Conservation (phyloP, 176 grass and related monocot species). For the Musa beccarii region DNA sequence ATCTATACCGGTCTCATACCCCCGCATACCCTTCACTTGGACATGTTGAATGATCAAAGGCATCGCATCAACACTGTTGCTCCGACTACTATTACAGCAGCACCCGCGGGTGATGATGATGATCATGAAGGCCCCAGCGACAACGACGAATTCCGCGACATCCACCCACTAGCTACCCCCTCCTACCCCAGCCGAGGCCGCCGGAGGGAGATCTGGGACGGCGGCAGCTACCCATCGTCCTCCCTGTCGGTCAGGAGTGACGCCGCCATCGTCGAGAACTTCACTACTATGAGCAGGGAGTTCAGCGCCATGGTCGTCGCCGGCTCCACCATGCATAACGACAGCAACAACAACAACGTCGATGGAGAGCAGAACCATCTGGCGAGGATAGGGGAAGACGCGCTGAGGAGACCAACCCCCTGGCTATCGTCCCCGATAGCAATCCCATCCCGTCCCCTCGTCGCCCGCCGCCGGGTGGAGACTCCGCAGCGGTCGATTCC, state of each 20-base stretch:
- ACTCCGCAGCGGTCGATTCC: background rate
- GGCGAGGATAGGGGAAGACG: conserved; percentile 38
- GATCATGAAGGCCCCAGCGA: conserved; percentile 1
- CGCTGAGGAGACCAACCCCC: conserved; percentile 43
- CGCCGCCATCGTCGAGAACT: conserved; percentile 25
- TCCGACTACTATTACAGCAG: background rate
- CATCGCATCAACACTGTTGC: conserved; percentile 3
- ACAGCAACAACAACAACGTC: background rate
- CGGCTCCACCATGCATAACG: conserved; percentile 42
- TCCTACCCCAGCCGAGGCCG: conserved; percentile 29
- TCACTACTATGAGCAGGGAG: conserved; percentile 66
- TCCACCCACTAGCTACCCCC: conserved; percentile 32
- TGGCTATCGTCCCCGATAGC: conserved; percentile 40
- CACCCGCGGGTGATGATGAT: too few species aligned
- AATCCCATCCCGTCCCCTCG: conserved; percentile 19
- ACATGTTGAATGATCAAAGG: conserved; percentile 27
- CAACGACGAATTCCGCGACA: conserved; percentile 54
- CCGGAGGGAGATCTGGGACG: conserved; percentile 29
- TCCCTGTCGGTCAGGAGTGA: conserved; percentile 26
- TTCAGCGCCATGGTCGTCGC: conserved; percentile 69
- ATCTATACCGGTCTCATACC: background rate
- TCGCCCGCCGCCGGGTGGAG: background rate
- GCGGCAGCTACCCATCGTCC: conserved; percentile 44
- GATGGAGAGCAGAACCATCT: conserved; percentile 16
- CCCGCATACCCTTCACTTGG: conserved; percentile 10